A percentile compares a stretch with the other conserved stretches of the same genome.
Conservation (phyloP, 257 asterid genomes). For the Solanum bukasovii region DNA sequence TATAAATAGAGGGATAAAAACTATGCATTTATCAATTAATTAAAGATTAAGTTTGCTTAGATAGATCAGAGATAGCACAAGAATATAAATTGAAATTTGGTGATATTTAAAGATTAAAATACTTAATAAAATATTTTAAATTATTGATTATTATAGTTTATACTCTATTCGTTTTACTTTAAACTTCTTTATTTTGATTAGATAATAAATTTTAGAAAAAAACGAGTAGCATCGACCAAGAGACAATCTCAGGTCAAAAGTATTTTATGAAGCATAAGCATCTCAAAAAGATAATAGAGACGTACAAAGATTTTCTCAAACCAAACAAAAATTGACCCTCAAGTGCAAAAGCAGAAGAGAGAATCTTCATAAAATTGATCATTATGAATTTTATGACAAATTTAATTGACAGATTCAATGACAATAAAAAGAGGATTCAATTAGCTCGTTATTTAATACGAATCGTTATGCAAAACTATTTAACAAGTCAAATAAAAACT, state of each 20-base stretch:
- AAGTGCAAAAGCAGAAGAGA: neutral
- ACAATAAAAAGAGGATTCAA: neutral
- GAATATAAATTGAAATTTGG: neutral
- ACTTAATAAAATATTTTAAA: neutral
- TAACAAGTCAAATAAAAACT: neutral
- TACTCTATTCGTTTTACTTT: neutral
- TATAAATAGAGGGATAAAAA: neutral
- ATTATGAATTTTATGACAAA: neutral
- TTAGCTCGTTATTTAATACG: neutral
- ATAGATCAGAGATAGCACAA: neutral
- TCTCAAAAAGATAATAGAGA: neutral
- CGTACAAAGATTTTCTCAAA: neutral
- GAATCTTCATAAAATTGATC: neutral
- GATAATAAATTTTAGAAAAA: neutral
- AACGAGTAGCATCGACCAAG: fast-evolving
- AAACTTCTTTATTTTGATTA: neutral
- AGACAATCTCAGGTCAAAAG: fast-evolving
- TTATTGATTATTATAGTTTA: neutral
- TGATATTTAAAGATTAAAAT: neutral
- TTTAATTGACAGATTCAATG: neutral
- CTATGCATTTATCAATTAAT: neutral
- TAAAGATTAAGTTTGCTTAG: neutral
- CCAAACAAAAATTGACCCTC: fast-evolving
- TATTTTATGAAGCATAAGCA: fast-evolving
- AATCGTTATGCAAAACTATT: neutral